These are phyloP conservation scores for Calonectria leucothoes DNA, from an alignment of 2,329 filamentous ascomycete genomes.

Conservation along the genomic window DNA sequence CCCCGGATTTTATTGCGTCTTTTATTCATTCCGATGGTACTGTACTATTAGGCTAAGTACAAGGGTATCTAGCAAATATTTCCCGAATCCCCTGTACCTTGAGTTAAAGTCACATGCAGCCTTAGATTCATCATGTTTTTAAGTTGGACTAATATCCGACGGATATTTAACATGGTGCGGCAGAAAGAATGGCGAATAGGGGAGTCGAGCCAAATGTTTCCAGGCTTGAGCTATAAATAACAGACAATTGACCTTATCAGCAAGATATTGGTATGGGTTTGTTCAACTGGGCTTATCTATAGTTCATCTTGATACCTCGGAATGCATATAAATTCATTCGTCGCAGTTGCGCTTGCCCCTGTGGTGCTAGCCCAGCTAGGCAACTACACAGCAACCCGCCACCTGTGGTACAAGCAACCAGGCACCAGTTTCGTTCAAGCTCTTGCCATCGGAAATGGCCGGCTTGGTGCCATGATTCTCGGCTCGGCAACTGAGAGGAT, in stretches of 20 bases:
- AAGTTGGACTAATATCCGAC: background rate
- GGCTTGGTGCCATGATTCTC: background rate
- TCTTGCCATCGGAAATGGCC: background rate
- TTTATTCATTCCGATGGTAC: background rate
- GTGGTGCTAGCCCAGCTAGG: background rate
- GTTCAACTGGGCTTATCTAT: background rate
- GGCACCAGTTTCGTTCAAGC: background rate
- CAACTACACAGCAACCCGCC: background rate
- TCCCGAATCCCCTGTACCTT: background rate
- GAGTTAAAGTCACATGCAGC: background rate
- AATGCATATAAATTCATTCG: background rate
- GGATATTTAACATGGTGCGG: background rate
- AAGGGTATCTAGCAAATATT: background rate
- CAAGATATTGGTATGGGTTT: too few relatives aligned
- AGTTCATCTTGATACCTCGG: background rate
- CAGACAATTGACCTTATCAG: background rate
- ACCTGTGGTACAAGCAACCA: background rate
- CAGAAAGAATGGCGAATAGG: background rate
- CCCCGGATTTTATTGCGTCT: background rate
- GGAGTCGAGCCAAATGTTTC: background rate
- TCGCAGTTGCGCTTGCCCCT: background rate
- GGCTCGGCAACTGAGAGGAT: background rate
- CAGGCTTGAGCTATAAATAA: background rate
- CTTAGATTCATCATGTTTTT: background rate
- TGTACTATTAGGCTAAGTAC: background rate